A percentile compares a stretch with the other conserved stretches of the same genome.
Evolutionary conservation across 805 yeast species (phyloP).

Genomic region (Millerozyma miso): DNA sequence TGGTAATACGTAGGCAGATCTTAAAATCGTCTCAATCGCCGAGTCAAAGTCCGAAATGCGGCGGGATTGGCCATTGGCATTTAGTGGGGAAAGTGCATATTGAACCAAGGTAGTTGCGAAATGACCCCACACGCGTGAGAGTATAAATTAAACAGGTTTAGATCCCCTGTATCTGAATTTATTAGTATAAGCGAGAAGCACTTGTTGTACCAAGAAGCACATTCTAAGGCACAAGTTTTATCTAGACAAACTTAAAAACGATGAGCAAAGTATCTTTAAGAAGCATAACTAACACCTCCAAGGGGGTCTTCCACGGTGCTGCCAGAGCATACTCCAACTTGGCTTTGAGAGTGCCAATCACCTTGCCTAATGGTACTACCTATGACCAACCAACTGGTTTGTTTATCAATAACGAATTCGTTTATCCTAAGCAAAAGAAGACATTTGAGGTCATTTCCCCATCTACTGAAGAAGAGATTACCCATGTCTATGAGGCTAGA

Average conservation of each 20-base stretch:
- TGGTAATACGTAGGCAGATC: too few relatives aligned
- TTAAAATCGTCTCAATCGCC: neutral
- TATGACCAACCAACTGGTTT: conserved; percentile 84
- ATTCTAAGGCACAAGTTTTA: neutral
- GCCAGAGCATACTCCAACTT: conserved; percentile 24
- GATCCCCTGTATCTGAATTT: neutral
- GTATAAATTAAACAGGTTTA: neutral
- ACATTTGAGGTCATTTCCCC: conserved; percentile 64
- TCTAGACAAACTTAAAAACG: neutral
- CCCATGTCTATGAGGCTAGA: conserved; percentile 69
- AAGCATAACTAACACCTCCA: neutral
- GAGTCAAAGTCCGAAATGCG: neutral
- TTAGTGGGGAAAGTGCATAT: neutral
- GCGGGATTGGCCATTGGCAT: neutral
- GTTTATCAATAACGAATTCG: conserved; percentile 83
- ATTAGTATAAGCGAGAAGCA: neutral
- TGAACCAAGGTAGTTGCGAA: neutral
- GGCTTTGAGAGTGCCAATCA: conserved; percentile 43
- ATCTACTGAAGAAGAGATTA: conserved; percentile 65
- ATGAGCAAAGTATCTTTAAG: neutral
- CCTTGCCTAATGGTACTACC: conserved; percentile 66
- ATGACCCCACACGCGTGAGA: neutral
- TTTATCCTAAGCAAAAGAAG: conserved; percentile 50
- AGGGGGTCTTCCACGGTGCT: neutral
- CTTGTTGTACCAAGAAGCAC: neutral